Base-by-base conservation (phyloP, 257 asterid genomes). In the Scutellaria minor region DNA sequence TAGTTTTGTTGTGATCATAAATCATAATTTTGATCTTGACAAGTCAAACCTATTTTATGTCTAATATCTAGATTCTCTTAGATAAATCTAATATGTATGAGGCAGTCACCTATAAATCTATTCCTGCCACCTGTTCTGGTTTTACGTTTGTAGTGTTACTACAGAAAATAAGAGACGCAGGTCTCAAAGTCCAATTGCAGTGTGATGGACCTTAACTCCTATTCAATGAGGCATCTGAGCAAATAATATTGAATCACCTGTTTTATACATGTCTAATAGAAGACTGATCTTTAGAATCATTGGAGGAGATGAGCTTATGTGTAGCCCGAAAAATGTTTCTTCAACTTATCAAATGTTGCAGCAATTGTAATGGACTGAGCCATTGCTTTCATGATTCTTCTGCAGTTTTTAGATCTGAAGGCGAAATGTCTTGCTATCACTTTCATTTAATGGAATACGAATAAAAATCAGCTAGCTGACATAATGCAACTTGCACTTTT, bases 21-120 rank as follows among this genome's bases (percentile, higher is more conserved):
- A 62, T 2, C 37, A 55, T 50, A 53, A 53, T 56, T 70, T 53
- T 60, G 20, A 75, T 55, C 24, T 63, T 68, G 40, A 51, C 59
- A 27, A 71, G 66, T 76, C 76, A 72, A 53, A 27, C 53, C 72
- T 40, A 60, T 41, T 68, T 24, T 46, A 53, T 53, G 22, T 66
- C 53, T 51, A 37, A 13, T 79, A 44, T 68, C 60, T 24, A n/a
- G 60, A 42, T 57, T 48, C 41, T 27, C 60, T 50, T 13, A 13
- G 47, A 61, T 68, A 69, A 55, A 73, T 55, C 40, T 5, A 68
- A 14, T 68, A 24, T 68, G 22, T 52, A 27, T 60, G 52, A 64
- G 64, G 65, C 24, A 59, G 58, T 42, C 55, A 22, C 58, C 55
- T 31, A 42, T 59, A 73, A 70, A n/a, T 67, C 63, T 72, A 31